These are phyloP conservation scores for Trametes cubensis DNA, from an alignment of 768 basidiomycete species.

Conservation along the genomic window DNA sequence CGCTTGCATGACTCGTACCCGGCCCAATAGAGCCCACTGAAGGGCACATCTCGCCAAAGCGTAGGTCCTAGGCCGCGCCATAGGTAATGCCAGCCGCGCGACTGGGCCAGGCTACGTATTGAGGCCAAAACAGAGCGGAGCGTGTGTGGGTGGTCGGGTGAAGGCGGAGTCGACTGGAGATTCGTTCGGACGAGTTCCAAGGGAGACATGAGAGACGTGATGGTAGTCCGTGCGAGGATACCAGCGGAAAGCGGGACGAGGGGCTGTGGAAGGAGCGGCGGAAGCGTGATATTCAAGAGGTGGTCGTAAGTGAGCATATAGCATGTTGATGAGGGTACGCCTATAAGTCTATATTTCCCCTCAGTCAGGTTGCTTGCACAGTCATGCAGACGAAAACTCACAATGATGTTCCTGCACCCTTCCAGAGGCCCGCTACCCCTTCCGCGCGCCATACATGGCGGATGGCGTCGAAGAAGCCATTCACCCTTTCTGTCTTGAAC, in stretches of 20 bases:
- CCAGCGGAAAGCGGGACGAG: conserved; percentile 80
- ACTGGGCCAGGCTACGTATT: conserved; percentile 58
- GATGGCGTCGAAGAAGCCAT: conserved; percentile 85
- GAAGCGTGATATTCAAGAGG: conserved; percentile 65
- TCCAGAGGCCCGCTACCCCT: conserved; percentile 89
- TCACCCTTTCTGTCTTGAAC: conserved; percentile 70
- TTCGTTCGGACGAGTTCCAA: conserved; percentile 93
- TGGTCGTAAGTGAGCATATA: conserved; percentile 98
- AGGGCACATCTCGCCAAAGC: conserved; percentile 96
- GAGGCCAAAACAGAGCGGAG: conserved; percentile 72
- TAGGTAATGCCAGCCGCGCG: conserved; percentile 68
- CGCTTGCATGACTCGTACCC: conserved; percentile 87
- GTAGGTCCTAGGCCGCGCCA: conserved; percentile 94
- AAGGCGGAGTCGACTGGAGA: conserved; percentile 82
- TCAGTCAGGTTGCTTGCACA: neutral
- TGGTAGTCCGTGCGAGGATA: conserved; percentile 75
- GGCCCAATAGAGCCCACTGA: conserved; percentile 97
- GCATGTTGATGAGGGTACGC: conserved; percentile 87
- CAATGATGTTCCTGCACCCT: conserved; percentile 91
- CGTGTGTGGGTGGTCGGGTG: conserved; percentile 71
- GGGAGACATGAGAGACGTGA: conserved; percentile 81
- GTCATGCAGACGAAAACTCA: conserved; percentile 41
- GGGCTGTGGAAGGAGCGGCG: conserved; percentile 54
- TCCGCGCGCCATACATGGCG: conserved; percentile 78
- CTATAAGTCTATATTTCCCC: conserved; percentile 63